Percentiles rank a stretch among this genome's conserved stretches.
These are phyloP conservation scores for Endogone sp. DNA, from an alignment of 192 early-diverging fungal species.

Conservation along the genomic window DNA sequence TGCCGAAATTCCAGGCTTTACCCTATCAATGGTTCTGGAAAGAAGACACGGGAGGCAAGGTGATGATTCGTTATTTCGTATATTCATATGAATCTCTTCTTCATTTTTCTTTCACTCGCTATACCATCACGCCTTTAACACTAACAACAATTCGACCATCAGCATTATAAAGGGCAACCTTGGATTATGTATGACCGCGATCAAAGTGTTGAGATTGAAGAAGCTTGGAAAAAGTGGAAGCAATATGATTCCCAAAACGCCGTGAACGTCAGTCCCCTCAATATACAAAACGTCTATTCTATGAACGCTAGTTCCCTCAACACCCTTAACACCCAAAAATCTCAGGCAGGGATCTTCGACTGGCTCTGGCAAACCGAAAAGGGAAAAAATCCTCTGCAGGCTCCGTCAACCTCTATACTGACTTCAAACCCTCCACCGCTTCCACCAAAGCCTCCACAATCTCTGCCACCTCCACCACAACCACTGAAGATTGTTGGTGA, in stretches of 20 bases:
- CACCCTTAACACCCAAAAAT: no score
- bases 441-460: background rate
- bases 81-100: background rate
- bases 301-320: no score
- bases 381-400: no score
- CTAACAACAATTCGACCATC: background rate
- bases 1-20: background rate
- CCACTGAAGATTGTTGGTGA: no score
- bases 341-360: no score
- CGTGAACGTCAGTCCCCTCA: no score
- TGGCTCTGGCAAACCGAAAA: no score
- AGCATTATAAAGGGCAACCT: background rate
- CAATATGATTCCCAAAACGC: no score
- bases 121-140: background rate
- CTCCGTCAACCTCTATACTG: no score
- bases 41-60: background rate
- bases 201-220: background rate
- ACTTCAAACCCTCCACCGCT: no score
- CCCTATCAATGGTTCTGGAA: background rate
- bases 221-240: background rate
- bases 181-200: background rate
- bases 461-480: background rate
- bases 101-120: background rate
- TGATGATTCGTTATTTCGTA: background rate
- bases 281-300: no score